Percentiles rank a stretch among this genome's conserved stretches.
Evolutionary conservation across 2,329 filamentous ascomycete species (phyloP).

Genomic region (Pseudocercospora macadamiae): DNA sequence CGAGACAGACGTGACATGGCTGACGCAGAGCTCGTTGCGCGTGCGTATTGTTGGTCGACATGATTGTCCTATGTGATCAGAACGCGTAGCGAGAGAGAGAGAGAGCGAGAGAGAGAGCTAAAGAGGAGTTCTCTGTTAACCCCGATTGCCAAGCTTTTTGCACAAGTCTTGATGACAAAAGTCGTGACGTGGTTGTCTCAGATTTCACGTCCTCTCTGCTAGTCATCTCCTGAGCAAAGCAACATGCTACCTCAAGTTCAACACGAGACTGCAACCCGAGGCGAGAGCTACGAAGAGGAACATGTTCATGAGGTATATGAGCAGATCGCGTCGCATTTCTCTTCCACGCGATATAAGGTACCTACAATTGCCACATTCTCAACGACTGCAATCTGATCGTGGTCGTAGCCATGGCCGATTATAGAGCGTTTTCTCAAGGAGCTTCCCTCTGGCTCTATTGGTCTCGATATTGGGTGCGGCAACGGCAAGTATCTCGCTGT

Average conservation of each 20-base stretch:
- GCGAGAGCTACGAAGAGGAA: slow-evolving; percentile 73
- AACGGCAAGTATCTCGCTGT: slow-evolving; percentile 94
- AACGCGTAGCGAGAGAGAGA: too few species aligned
- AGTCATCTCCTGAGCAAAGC: not conserved
- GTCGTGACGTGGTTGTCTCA: not conserved
- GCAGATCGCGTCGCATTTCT: slow-evolving; percentile 82
- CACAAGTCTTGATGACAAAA: too few species aligned
- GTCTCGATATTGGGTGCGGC: slow-evolving; percentile 90
- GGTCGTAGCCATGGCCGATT: slow-evolving; percentile 87
- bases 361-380: not conserved
- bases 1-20: too few species aligned
- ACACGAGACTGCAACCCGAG: slow-evolving; percentile 20
- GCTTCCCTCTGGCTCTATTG: slow-evolving; percentile 71
- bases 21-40: too few species aligned
- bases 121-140: too few species aligned
- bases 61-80: too few species aligned
- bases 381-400: not conserved
- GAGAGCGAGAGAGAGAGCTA: too few species aligned
- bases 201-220: not conserved
- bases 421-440: slow-evolving; percentile 75
- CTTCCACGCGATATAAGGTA: slow-evolving; percentile 73
- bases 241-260: not conserved
- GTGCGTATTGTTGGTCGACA: too few species aligned
- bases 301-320: slow-evolving; percentile 95
- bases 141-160: too few species aligned